Base-by-base conservation (phyloP, 176 grass and related monocot genomes). In the Lolium multiflorum region DNA sequence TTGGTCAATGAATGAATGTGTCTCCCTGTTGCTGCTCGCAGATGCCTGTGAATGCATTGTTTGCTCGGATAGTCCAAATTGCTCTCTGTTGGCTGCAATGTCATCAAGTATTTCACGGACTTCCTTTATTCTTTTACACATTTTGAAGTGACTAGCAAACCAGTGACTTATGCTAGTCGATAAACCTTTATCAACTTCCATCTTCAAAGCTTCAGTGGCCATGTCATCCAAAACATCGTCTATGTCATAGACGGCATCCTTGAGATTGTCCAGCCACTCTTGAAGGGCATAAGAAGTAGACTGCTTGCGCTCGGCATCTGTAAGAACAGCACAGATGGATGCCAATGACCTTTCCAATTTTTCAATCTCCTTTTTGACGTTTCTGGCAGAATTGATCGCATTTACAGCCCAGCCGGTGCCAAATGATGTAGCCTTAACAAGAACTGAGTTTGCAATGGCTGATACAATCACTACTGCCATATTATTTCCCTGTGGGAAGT, bases 41-140 rank as follows among this genome's bases (percentile, higher is more conserved):
- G 7, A 74, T 7, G 22, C 1, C 25, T 75, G 72, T 0, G 3
- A 10, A 76, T 55, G 11, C 17, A 18, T 55, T 25, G 2, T 15
- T 16, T 75, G 44, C 47, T 54, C 3, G 2, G 49, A 20, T 35
- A 55, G 25, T 35, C 22, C 48, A 54, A 76, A 76, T 2, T 76
- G 24, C 2, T 2, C 10, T 26, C 60, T 63, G 22, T 63, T 63
- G 9, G 22, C 21, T 63, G 60, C 48, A 13, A 76, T 18, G 0
- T 76, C 49, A 18, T 76, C 73, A 35, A 76, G 49, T 15, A 20
- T 76, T 76, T 54, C 14, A 55, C 73, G 49, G 16, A 76, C 73
- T 35, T 11, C 15, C 11, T 18, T 31, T 16, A 76, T 55, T 13
- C 9, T 54, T 7, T 76, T 13, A 49, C 73, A 54, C 73, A 76